Evolutionary conservation across 306 rosid species (phyloP).

Genomic region (Malus sylvestris): DNA sequence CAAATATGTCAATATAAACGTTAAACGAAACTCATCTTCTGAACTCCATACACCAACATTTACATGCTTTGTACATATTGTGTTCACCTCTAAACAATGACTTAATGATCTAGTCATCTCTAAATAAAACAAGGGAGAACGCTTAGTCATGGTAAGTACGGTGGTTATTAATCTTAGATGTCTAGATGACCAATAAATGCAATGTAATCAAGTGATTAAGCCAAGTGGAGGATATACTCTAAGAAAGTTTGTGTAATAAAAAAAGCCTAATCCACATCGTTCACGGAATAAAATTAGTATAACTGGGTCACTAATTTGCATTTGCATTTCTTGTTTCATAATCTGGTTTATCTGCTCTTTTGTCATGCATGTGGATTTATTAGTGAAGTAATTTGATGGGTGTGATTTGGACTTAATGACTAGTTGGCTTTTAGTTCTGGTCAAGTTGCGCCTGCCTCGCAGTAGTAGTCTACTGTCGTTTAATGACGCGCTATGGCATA

Average conservation of each 20-base stretch:
- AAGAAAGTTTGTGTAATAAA: too few species aligned
- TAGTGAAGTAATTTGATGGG: neutral
- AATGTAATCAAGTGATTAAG: neutral
- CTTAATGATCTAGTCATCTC: neutral
- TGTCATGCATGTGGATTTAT: neutral
- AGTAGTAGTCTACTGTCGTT: too few species aligned
- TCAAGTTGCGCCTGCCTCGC: neutral
- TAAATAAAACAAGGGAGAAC: neutral
- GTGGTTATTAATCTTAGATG: neutral
- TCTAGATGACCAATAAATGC: neutral
- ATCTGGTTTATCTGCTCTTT: neutral
- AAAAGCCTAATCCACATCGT: neutral
- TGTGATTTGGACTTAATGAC: neutral
- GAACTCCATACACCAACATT: neutral
- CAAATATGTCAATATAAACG: neutral
- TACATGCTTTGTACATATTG: neutral
- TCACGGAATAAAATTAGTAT: neutral
- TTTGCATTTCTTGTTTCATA: neutral
- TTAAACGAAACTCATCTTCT: neutral
- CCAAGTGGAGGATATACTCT: neutral
- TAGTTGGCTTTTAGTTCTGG: neutral
- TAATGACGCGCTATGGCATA: too few species aligned
- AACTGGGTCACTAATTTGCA: neutral
- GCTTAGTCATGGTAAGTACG: neutral
- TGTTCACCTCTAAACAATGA: too few species aligned